Evolutionary conservation across 2,329 filamentous ascomycete genomes (phyloP), one percentile per base, ranked within the genome.

Genomic region (Fusarium sambucinum): DNA sequence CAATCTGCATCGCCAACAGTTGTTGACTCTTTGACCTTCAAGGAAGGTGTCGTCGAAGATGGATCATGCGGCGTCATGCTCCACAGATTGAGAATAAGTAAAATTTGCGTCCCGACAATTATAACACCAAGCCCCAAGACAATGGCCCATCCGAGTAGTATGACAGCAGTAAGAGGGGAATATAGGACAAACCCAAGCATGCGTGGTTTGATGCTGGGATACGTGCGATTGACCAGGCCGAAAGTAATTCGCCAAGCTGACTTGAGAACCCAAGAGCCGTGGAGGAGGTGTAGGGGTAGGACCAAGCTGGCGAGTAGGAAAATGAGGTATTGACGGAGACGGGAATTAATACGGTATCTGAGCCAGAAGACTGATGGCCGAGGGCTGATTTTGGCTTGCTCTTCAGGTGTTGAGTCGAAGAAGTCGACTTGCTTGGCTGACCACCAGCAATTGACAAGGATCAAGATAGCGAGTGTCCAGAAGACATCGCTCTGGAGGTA

Each of bases 401-500:
- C 27, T 1, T 7, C 1, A 3, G 21, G 5, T n/a, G 53, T 21
- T 1, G 32, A 27, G 32, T 50, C 47, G 11, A 63, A 54, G 2
- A 40, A 19, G 8, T 56, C 50, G 4, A 56, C 37, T 16, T 70
- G 63, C n/a, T 47, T 52, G 1, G 25, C 21, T 14, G 50, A 52
- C 66, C 66, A 67, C 52, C 48, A 59, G 33, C 17, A 47, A n/a
- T 70, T 70, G 19, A 11, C 51, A 7, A 57, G 2, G 16, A 69
- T 55, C 21, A 52, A 25, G 19, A 61, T 25, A 3, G 57, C 66
- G 3, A 69, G 29, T 12, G 46, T 38, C 67, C 67, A 69, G 44
- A 69, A 69, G 3, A 53, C 9, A 35, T 70, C 67, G 12, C 51
- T 69, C n/a, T 42, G 30, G 8, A 70, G 6, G 12, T 64, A 68